phyloP scores from a whole-genome alignment of 345 rosid genomes.

The Euclidium syriacum region DNA sequence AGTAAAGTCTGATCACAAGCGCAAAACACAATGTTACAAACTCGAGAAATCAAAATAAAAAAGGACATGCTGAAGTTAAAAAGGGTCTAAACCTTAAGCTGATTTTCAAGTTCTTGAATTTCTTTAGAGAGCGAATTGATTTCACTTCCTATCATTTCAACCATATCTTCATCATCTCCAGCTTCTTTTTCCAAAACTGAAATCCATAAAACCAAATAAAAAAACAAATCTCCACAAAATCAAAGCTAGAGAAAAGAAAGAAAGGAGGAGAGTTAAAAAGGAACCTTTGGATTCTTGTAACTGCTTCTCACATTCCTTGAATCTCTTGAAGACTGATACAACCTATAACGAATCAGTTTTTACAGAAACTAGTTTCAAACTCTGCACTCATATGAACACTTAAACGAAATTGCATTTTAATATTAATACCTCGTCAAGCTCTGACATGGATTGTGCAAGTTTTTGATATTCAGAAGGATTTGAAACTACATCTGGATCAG shows the following conservation, averaged over 20 bases:
- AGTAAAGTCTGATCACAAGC: constrained; percentile 51
- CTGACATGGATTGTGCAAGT: constrained; percentile 78
- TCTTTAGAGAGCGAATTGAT: constrained; percentile 57
- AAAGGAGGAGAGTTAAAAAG: constrained; percentile 1
- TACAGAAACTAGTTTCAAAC: background rate
- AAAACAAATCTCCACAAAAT: background rate
- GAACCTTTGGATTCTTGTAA: constrained; percentile 75
- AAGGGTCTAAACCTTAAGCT: constrained; percentile 56
- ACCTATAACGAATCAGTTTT: constrained; percentile 46
- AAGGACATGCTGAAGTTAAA: background rate
- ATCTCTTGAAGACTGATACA: constrained; percentile 61
- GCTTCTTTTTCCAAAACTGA: constrained; percentile 73
- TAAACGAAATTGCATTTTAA: background rate
- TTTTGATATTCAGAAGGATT: constrained; percentile 80
- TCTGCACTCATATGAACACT: background rate
- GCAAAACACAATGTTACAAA: constrained; percentile 2
- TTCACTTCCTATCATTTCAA: constrained; percentile 85
- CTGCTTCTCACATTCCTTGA: constrained; percentile 81
- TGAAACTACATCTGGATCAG: constrained; percentile 83
- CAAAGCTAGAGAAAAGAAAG: background rate
- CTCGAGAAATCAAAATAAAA: background rate
- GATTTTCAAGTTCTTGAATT: constrained; percentile 71
- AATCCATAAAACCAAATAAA: background rate
- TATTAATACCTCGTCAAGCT: constrained; percentile 94
- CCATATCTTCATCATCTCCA: constrained; percentile 82